A percentile compares a stretch with the other conserved stretches of the same genome.
phyloP scores from a whole-genome alignment of 352 stramenopile genomes.

The Phytophthora crassamura region DNA sequence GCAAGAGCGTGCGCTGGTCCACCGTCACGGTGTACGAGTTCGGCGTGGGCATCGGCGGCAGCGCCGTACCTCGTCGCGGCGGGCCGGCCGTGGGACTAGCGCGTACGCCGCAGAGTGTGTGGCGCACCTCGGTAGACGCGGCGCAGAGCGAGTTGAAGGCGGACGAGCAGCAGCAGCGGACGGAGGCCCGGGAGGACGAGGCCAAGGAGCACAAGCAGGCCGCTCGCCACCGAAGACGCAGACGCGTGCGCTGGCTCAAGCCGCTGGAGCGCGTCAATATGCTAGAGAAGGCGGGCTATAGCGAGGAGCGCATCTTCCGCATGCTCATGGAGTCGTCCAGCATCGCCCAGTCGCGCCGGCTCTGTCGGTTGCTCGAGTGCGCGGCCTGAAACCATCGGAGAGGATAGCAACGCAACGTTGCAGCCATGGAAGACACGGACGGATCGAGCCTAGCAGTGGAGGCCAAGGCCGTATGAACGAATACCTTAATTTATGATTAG shows the following conservation, averaged over 20 bases:
- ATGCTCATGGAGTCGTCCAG: slow-evolving; percentile 71
- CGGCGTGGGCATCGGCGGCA: slow-evolving; percentile 50
- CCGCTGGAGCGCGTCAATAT: slow-evolving; percentile 65
- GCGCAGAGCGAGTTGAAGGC: slow-evolving; percentile 5
- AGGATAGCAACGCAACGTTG: background rate
- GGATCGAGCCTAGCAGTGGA: too few species aligned
- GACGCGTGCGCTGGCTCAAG: slow-evolving; percentile 63
- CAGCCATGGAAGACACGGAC: background rate
- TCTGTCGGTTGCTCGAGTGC: slow-evolving; percentile 13
- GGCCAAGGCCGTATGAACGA: background rate
- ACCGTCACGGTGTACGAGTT: slow-evolving; percentile 71
- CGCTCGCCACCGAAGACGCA: slow-evolving; percentile 1
- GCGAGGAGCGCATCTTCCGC: slow-evolving; percentile 62
- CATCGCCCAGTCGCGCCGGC: slow-evolving; percentile 39
- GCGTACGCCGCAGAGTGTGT: slow-evolving; percentile 25
- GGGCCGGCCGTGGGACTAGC: slow-evolving; percentile 54
- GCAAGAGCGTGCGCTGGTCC: slow-evolving; percentile 45
- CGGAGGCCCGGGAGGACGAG: background rate
- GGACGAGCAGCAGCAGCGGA: background rate
- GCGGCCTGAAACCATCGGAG: background rate
- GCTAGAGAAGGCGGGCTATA: slow-evolving; percentile 64
- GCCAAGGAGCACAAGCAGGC: background rate
- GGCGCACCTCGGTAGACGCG: slow-evolving; percentile 35
- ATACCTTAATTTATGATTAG: slow-evolving; percentile 19
- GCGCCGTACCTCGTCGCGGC: slow-evolving; percentile 49